Evolutionary conservation across 228 moss, liverwort and hornwort genomes (phyloP).

Genomic region (Sphagnum fallax): DNA sequence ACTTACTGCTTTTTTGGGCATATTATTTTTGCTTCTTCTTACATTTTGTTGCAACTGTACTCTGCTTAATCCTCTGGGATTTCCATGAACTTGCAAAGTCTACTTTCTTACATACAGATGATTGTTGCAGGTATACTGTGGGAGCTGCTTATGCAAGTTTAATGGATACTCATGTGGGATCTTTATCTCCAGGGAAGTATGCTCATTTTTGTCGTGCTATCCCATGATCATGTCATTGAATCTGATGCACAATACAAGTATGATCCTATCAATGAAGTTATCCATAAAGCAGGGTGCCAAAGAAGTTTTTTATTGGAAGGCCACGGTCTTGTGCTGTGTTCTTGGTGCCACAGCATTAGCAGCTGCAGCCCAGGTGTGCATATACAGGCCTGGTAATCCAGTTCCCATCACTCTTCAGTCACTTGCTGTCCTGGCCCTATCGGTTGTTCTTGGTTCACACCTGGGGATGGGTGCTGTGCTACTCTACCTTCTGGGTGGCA

Average conservation of each 20-base stretch:
- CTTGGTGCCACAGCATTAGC: not conserved
- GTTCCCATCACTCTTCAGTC: constrained; percentile 2
- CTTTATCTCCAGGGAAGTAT: constrained; percentile 30
- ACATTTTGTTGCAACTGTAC: no score
- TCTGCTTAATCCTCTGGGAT: no score
- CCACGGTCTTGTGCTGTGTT: not conserved
- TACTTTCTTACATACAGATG: not conserved
- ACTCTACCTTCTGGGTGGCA: constrained; percentile 1
- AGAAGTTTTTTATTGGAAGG: not conserved
- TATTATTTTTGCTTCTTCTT: no score
- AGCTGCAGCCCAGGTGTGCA: constrained; percentile 1
- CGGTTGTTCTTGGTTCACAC: not conserved
- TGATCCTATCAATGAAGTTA: not conserved
- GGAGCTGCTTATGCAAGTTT: constrained; percentile 41
- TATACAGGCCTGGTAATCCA: constrained; percentile 2
- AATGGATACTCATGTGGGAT: constrained; percentile 30
- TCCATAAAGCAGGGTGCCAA: constrained; percentile 1
- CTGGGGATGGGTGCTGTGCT: constrained; percentile 1
- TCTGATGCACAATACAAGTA: constrained; percentile 8
- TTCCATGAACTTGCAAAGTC: no score
- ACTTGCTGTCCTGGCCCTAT: not conserved
- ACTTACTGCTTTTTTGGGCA: no score
- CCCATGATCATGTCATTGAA: constrained; percentile 11
- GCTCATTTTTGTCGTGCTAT: constrained; percentile 44
- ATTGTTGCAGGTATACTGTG: constrained; percentile 43